Evolutionary conservation across 345 rosid genomes (phyloP).

Genomic region (Linum usitatissimum): DNA sequence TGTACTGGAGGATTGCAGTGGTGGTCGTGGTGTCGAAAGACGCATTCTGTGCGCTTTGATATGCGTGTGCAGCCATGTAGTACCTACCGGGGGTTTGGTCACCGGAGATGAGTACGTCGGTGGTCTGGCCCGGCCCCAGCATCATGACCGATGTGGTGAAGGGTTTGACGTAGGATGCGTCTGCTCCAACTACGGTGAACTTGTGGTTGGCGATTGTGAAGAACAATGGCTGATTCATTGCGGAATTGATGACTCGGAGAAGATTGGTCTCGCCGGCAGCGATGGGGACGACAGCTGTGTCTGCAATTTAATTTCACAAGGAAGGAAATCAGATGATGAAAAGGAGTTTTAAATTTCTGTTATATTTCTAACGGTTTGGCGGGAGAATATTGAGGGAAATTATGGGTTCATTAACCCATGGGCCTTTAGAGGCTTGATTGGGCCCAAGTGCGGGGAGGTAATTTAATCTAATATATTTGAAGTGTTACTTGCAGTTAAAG

Average conservation of each 20-base stretch:
- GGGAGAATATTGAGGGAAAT: no score
- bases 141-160: slow-evolving; percentile 21
- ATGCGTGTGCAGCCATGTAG: slow-evolving; percentile 19
- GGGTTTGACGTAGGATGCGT: slow-evolving; percentile 20
- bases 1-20: slow-evolving; percentile 23
- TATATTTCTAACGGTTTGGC: no score
- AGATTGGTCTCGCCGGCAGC: slow-evolving; percentile 23
- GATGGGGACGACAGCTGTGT: slow-evolving; percentile 15
- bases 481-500: no score
- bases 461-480: no score
- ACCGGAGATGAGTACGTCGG: slow-evolving; percentile 21
- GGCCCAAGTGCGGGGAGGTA: no score
- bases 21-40: slow-evolving; percentile 24
- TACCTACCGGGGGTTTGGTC: slow-evolving; percentile 15
- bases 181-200: slow-evolving; percentile 24
- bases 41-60: slow-evolving; percentile 18
- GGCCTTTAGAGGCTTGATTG: no score
- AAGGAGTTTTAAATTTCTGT: not conserved
- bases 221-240: slow-evolving; percentile 19
- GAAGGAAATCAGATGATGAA: no score
- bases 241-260: slow-evolving; percentile 20
- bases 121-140: slow-evolving; percentile 25
- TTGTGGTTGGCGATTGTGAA: slow-evolving; percentile 22
- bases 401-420: no score
- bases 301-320: slow-evolving; percentile 3